Evolutionary conservation across 345 rosid genomes (phyloP).

Genomic region (Psidium friedrichsthalianum): DNA sequence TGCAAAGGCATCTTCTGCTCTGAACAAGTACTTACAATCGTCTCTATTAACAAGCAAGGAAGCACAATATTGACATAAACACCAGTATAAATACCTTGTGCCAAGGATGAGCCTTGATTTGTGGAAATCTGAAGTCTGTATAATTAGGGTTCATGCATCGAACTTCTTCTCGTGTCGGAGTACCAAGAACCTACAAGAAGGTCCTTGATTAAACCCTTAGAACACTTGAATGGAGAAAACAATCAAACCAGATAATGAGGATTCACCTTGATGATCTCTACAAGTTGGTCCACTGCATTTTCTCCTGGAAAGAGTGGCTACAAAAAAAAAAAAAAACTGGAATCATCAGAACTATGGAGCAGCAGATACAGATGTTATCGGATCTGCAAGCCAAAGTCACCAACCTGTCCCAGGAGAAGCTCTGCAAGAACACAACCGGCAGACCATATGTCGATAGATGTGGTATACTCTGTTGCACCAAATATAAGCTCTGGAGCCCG

Average conservation of each 20-base stretch:
- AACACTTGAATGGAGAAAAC: not conserved
- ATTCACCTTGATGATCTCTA: conserved; percentile 69
- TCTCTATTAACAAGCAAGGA: not conserved
- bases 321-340: not conserved
- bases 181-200: conserved; percentile 65
- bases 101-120: conserved; percentile 83
- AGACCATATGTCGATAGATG: conserved; percentile 85
- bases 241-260: not conserved
- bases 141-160: conserved; percentile 89
- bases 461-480: conserved; percentile 72
- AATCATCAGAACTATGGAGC: not conserved
- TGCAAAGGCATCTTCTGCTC: not conserved
- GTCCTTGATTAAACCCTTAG: not conserved
- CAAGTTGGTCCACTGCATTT: conserved; percentile 82
- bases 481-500: conserved; percentile 88
- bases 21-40: not conserved
- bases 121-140: conserved; percentile 71
- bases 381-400: not conserved
- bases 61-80: not conserved
- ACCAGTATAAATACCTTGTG: conserved; percentile 45
- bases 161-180: conserved; percentile 89
- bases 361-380: not conserved
- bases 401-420: conserved; percentile 76
- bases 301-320: conserved; percentile 83
- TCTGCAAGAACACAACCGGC: conserved; percentile 91